Base-by-base conservation (phyloP, 192 early-diverging fungal species). In the Backusella liffmaniae region DNA sequence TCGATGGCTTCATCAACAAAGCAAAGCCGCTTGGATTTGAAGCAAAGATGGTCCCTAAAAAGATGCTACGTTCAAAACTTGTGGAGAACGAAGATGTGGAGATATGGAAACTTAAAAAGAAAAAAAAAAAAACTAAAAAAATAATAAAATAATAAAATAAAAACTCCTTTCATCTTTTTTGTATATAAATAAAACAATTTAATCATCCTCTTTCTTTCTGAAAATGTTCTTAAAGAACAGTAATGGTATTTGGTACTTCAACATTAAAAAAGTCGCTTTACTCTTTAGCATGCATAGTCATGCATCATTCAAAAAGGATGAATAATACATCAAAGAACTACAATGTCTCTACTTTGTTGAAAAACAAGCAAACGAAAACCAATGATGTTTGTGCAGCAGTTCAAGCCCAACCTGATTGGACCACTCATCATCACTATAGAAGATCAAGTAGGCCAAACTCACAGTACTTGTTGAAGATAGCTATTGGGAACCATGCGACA, bases 91-190 rank as follows among this genome's bases (percentile, higher is more conserved):
- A 75, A 49, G 74, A 80, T 37, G 75, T 80, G 4, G 79, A 80
- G 69, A 76, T 80, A 26, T 80, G 75, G 75, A 80, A 76, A 59
- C 42, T 80, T 13, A 80, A 80, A 62, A 76, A 73, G 66, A 80
- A 67, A 32, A 30, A 66, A 73, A 0, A 70, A 74, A 72, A 23
- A 23, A 69, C 18, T 7, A 49, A 39, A 70, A 37, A 15, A 23
- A 46, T 15, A 41, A 15, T 13, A 56, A 8, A 26, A 26, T 10
- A 5, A 23, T 1, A 21, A 26, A 5, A 23, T 1, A 21, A 26
- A 62, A 29, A 10, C 56, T 13, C 56, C 26, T 62, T 62, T 62
- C 51, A 21, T 53, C 21, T 26, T 26, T 21, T 56, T 56, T 30
- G 30, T 30, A 12, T 16, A 59, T 59, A 59, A 29, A 26, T 59